Evolutionary conservation across 2,329 filamentous ascomycete genomes (phyloP).

Genomic region (Aspergillus carbonarius): DNA sequence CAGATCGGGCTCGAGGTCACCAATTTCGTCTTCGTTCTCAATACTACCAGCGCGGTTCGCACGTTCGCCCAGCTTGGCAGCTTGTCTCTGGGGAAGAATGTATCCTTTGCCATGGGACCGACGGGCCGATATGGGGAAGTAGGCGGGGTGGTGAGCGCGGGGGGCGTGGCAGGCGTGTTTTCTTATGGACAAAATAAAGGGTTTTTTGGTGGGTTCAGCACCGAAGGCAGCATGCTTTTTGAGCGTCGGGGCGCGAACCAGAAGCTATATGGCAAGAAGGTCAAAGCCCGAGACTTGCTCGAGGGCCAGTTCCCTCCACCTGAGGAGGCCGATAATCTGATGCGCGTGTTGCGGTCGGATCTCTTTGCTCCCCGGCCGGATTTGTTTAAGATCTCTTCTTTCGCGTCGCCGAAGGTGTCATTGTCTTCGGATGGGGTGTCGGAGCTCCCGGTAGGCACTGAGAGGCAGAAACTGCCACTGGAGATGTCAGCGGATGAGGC

Average conservation of each 20-base stretch:
- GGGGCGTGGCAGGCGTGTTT: conserved; percentile 83
- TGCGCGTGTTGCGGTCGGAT: conserved; percentile 77
- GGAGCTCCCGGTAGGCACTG: not conserved
- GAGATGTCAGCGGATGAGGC: conserved; percentile 57
- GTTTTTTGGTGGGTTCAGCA: conserved; percentile 85
- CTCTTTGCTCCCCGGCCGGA: not conserved
- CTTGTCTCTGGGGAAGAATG: conserved; percentile 87
- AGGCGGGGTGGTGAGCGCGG: conserved; percentile 82
- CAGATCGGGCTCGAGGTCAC: conserved; percentile 50
- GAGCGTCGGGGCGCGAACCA: conserved; percentile 92
- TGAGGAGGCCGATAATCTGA: conserved; percentile 74
- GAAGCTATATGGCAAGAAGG: conserved; percentile 81
- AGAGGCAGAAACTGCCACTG: not conserved
- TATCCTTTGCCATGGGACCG: conserved; percentile 88
- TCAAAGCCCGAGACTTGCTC: conserved; percentile 76
- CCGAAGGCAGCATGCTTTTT: conserved; percentile 87
- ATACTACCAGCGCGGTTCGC: conserved; percentile 79
- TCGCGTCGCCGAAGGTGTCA: not conserved
- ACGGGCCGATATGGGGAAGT: conserved; percentile 92
- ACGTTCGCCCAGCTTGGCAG: conserved; percentile 88
- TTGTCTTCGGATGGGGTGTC: not conserved
- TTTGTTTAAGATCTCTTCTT: not conserved
- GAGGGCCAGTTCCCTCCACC: conserved; percentile 75
- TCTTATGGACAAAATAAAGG: conserved; percentile 97
- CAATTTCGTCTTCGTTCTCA: conserved; percentile 92